Evolutionary conservation across 306 rosid genomes (phyloP).

Genomic region (Boehmeria nivea): DNA sequence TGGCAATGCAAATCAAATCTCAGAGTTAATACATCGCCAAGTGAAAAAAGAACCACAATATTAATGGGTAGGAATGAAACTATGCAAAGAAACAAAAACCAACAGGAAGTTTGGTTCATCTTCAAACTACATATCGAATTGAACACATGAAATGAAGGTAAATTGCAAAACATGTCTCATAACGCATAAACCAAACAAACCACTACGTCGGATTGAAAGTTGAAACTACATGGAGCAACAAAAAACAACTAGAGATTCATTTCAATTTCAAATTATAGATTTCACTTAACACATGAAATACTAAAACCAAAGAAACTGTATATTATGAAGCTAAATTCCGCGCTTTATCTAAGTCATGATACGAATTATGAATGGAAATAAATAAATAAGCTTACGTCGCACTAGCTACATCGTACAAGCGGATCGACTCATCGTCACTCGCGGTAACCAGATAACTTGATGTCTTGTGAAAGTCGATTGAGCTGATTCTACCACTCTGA

Average conservation of each 20-base stretch:
- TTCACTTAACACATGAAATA: too few species aligned
- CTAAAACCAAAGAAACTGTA: neutral
- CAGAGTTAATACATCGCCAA: neutral
- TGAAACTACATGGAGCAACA: too few species aligned
- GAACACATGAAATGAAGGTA: too few species aligned
- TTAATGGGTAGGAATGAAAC: too few species aligned
- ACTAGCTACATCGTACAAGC: constrained; percentile 69
- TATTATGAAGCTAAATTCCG: neutral
- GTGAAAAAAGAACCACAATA: neutral
- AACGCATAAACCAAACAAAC: too few species aligned
- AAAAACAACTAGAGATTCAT: too few species aligned
- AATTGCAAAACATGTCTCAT: too few species aligned
- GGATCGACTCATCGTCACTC: constrained; percentile 92
- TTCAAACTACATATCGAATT: too few species aligned
- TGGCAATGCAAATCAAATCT: constrained; percentile 7
- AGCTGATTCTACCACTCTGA: constrained; percentile 85
- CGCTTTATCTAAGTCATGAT: neutral
- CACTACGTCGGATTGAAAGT: too few species aligned
- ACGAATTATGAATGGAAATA: neutral
- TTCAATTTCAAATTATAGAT: too few species aligned
- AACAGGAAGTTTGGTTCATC: too few species aligned
- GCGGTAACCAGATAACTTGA: constrained; percentile 87
- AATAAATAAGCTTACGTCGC: constrained; percentile 56
- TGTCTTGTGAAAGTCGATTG: constrained; percentile 84
- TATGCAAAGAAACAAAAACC: too few species aligned